Evolutionary conservation across 2,329 filamentous ascomycete species (phyloP).

Genomic region (Pseudocercospora fijiensis): DNA sequence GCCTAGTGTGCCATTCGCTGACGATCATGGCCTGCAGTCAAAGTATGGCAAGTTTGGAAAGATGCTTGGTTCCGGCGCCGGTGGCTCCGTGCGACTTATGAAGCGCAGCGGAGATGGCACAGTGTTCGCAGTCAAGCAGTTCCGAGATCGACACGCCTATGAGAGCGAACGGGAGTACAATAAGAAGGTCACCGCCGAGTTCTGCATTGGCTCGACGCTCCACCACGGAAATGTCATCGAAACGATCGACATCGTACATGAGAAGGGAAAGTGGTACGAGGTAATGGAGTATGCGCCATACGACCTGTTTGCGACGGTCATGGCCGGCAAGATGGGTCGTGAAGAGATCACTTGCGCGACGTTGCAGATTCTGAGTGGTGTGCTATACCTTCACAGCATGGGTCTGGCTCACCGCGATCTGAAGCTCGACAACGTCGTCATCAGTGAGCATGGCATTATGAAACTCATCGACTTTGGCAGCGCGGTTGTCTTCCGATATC

Average conservation of each 20-base stretch:
- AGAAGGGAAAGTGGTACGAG: constrained; percentile 93
- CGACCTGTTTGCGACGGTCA: constrained; percentile 95
- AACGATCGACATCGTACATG: constrained; percentile 92
- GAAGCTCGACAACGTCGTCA: constrained; percentile 96
- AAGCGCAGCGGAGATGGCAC: constrained; percentile 88
- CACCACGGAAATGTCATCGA: constrained; percentile 99
- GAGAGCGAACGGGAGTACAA: constrained; percentile 94
- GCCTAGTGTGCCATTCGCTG: constrained; percentile 74
- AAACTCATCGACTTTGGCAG: constrained; percentile 99
- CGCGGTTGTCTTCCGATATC: constrained; percentile 94
- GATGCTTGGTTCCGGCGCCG: constrained; percentile 88
- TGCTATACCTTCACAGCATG: constrained; percentile 92
- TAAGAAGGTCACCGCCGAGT: constrained; percentile 97
- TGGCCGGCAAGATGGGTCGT: constrained; percentile 95
- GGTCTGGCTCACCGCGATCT: constrained; percentile 91
- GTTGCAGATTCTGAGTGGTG: constrained; percentile 89
- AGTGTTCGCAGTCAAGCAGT: constrained; percentile 97
- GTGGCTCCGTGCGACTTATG: constrained; percentile 90
- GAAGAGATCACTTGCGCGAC: constrained; percentile 90
- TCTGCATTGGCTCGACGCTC: constrained; percentile 93
- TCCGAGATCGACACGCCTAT: constrained; percentile 85
- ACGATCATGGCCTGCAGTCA: constrained; percentile 84
- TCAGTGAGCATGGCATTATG: constrained; percentile 95
- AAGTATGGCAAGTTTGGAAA: constrained; percentile 97
- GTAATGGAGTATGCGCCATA: constrained; percentile 98